Evolutionary conservation across 2,329 filamentous ascomycete species (phyloP).

Genomic region (Monascus ruber): DNA sequence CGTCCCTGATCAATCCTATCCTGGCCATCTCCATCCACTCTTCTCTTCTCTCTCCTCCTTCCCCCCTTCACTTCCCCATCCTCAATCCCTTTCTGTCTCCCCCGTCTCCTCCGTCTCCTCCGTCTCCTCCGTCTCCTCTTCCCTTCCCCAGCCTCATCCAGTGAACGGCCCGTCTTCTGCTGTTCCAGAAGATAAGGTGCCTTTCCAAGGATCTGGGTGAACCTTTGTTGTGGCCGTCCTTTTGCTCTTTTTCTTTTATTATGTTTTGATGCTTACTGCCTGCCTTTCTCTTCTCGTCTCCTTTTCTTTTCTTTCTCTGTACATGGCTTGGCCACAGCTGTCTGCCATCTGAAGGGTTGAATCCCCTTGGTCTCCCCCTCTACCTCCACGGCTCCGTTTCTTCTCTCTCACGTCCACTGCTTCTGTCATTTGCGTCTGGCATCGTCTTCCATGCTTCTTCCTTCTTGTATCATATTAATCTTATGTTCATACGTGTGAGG

Average conservation of each 20-base stretch:
- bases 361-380: no score
- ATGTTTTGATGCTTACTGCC: constrained; percentile 14
- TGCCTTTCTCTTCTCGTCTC: constrained; percentile 7
- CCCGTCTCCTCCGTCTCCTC: constrained; percentile 22
- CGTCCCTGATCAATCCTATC: constrained; percentile 17
- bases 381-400: no score
- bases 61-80: constrained; percentile 13
- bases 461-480: constrained; percentile 23
- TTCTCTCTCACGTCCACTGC: no score
- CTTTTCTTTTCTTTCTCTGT: no score
- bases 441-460: constrained; percentile 11
- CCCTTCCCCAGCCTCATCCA: constrained; percentile 10
- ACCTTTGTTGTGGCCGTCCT: constrained; percentile 9
- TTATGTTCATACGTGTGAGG: constrained; percentile 17
- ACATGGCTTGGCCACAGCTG: no score
- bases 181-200: constrained; percentile 17
- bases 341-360: no score
- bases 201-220: constrained; percentile 15
- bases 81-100: constrained; percentile 21
- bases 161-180: constrained; percentile 19
- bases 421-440: no score
- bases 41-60: constrained; percentile 18
- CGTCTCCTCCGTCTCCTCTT: constrained; percentile 25
- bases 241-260: constrained; percentile 15
- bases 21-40: constrained; percentile 1